Evolutionary conservation across 2,329 filamentous ascomycete species (phyloP), one percentile per base, ranked within the genome.

Genomic region (Akanthomyces lecanii): DNA sequence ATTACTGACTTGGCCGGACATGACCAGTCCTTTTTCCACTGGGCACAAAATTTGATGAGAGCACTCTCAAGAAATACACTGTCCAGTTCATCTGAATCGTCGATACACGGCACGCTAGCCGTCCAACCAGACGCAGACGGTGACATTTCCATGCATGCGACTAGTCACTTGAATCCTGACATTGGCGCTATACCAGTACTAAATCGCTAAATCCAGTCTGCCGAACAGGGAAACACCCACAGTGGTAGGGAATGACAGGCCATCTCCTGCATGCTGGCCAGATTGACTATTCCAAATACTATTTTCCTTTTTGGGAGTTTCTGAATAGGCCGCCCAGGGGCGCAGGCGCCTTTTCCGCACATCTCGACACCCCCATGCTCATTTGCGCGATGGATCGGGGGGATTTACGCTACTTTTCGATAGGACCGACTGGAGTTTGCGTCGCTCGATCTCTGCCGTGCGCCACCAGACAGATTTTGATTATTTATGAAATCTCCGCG

Each of bases 91-190:
- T 16, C 38, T 16, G 2, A 40, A 7, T 11, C n/a, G 12, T 38
- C 30, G 51, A 53, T 25, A n/a, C 30, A 36, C 14, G 36, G 12
- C 33, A n/a, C 52, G 23, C 38, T 30, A 16, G 36, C 18, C n/a
- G 25, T 55, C 52, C 36, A 59, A 42, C 45, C 40, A 59, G n/a
- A 36, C 25, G 33, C 30, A 33, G 23, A 28, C 33, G 16, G 56
- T 58, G 55, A 42, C 56, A 59, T 59, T 51, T 33, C 11, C 10
- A 33, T 56, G 38, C 53, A 56, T 56, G 36, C 36, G 14, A 36
- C 52, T 42, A 28, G 4, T 21, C 28, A 16, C 38, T 40, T 40
- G 12, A 40, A 40, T 16, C 36, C 10, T 45, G 48, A 11, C 5
- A 16, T 38, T 25, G n/a, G 42, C 42, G 44, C 21, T 47, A 23